Base-by-base conservation (phyloP, 2,329 filamentous ascomycete genomes). In the Madurella mycetomatis region DNA sequence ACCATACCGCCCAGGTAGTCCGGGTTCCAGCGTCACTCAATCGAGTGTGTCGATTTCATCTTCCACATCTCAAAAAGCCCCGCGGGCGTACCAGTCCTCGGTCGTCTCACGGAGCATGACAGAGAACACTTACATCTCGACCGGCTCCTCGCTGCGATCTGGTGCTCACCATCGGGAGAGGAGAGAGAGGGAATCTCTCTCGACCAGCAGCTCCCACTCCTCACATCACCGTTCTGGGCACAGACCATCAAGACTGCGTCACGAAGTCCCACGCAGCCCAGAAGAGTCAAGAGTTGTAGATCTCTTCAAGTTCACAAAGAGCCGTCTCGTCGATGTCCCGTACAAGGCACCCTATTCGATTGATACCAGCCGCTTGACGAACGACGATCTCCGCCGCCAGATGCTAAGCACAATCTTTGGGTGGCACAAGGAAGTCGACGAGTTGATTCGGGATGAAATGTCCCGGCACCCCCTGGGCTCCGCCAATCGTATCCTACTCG, bases 351-450 rank as follows among this genome's bases (percentile, higher is more conserved):
- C 85, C 0, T 79, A 84, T 13, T 71, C 76, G 1, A 63, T 77
- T 13, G 80, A 86, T 60, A 78, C 83, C 52, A 70, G 75, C 2
- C 79, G 79, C 30, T 72, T 90, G 19, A 88, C 87, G 2, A 86
- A 85, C 57, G 87, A 96, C 62, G 86, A 95, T 61, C 79, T 96
- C 43, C 85, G 92, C 46, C 81, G 81, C 45, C 92, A 96, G 69
- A 96, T 99, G 92, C 79, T 99, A 4, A 89, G 81, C 62, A 87
- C 92, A 5, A 91, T 99, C 1, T 99, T 99, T 69, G 94, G 94
- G 2, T 99, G 94, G 92, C 86, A 92, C 49, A 85, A 86, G 52
- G 90, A 95, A 62, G 85, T 92, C 41, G 81, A 90, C 44, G 85
- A 86, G 43, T 73, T 99, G 47, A 83, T 99, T 51, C 82, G 85